Evolutionary conservation across 2,329 filamentous ascomycete species (phyloP).

Genomic region (Fusarium sp.): DNA sequence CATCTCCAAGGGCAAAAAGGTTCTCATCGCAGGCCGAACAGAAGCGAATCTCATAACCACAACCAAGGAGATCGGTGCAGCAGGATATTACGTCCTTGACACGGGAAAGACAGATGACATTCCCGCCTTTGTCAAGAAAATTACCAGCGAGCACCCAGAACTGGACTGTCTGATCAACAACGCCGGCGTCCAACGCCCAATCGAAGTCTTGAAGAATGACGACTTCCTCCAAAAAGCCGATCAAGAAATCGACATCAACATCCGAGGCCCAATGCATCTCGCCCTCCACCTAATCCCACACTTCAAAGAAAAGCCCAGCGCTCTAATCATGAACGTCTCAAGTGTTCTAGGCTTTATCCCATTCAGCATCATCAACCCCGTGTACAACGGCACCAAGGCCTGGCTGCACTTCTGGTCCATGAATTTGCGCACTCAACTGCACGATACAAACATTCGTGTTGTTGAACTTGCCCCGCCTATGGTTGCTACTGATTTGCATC

Average conservation of each 20-base stretch:
- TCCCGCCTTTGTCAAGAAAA: conserved; percentile 57
- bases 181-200: conserved; percentile 67
- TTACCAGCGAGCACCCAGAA: conserved; percentile 60
- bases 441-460: conserved; percentile 57
- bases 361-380: conserved; percentile 64
- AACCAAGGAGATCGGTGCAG: conserved; percentile 57
- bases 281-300: conserved; percentile 62
- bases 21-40: conserved; percentile 66
- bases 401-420: conserved; percentile 69
- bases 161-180: conserved; percentile 71
- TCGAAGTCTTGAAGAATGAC: conserved; percentile 56
- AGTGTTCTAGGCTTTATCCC: conserved; percentile 66
- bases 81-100: conserved; percentile 65
- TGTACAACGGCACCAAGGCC: conserved; percentile 70
- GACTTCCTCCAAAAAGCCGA: conserved; percentile 64
- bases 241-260: conserved; percentile 69
- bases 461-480: conserved; percentile 68
- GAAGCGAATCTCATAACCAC: conserved; percentile 63
- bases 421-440: conserved; percentile 65
- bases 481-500: conserved; percentile 66
- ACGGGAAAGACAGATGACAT: conserved; percentile 60
- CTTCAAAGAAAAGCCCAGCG: conserved; percentile 56
- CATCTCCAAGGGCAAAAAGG: conserved; percentile 59
- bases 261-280: conserved; percentile 69
- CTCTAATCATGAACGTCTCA: conserved; percentile 66